Evolutionary conservation across 1,284 basidiomycete genomes (phyloP).

Genomic region (Leccinum pallidistipes): DNA sequence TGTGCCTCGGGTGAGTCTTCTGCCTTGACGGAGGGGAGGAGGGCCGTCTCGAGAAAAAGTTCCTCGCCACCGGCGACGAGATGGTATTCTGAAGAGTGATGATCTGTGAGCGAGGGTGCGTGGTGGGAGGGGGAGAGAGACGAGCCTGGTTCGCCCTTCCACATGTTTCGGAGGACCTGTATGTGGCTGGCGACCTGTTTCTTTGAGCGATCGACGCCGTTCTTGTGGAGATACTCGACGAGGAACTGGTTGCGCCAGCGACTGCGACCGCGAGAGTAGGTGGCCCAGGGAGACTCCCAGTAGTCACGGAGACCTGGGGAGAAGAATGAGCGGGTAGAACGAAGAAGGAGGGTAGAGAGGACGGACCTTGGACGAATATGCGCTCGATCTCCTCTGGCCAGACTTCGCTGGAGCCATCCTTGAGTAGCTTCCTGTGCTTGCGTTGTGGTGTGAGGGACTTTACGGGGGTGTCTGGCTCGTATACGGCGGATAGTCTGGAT

Average conservation of each 20-base stretch:
- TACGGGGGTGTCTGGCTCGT: slow-evolving; percentile 32
- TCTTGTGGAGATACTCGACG: slow-evolving; percentile 69
- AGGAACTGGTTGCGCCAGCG: slow-evolving; percentile 81
- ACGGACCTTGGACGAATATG: slow-evolving; percentile 70
- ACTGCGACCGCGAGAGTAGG: slow-evolving; percentile 71
- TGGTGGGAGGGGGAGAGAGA: slow-evolving; percentile 10
- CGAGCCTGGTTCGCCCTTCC: slow-evolving; percentile 75
- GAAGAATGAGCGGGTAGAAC: slow-evolving; percentile 4
- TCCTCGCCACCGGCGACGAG: slow-evolving; percentile 77
- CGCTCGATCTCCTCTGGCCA: slow-evolving; percentile 77
- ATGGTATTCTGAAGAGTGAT: slow-evolving; percentile 49
- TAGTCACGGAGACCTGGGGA: slow-evolving; percentile 65
- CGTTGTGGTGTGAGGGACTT: slow-evolving; percentile 70
- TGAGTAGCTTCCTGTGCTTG: slow-evolving; percentile 80
- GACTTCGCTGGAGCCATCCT: slow-evolving; percentile 77
- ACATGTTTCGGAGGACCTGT: slow-evolving; percentile 81
- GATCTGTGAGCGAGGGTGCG: slow-evolving; percentile 8
- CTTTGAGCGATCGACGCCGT: slow-evolving; percentile 68
- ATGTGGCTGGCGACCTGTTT: slow-evolving; percentile 85
- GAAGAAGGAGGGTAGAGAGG: neutral
- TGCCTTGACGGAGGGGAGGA: slow-evolving; percentile 45
- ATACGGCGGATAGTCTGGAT: slow-evolving; percentile 19
- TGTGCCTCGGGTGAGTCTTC: slow-evolving; percentile 46
- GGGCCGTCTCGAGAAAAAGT: slow-evolving; percentile 52
- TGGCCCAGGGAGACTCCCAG: slow-evolving; percentile 77